Base-by-base conservation (phyloP, 2,329 filamentous ascomycete genomes). In the Rhinocladiella similis region DNA sequence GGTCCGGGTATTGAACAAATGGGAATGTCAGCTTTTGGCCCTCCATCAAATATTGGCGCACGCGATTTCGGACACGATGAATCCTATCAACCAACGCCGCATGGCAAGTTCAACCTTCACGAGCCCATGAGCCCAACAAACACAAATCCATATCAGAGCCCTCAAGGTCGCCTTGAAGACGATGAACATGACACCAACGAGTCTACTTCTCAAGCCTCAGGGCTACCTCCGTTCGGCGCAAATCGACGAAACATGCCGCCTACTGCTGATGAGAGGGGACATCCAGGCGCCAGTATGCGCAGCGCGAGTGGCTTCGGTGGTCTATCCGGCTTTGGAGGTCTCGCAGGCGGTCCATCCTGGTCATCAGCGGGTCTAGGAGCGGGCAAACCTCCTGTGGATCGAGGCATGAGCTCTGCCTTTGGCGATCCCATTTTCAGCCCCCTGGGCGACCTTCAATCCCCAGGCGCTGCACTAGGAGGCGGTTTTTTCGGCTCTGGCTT, bases 101-200 rank as follows among this genome's bases (percentile, higher is more conserved):
- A 78, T 22, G 76, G 74, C 49, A 70, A 77, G 50, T 72, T 75
- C 47, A 74, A 77, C 50, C 72, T 75, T 47, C 79, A 86, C 62
- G 89, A 91, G 56, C 88, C 89, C 0, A 83, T 90, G 68, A 97
- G 93, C 70, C 94, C 94, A 10, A 94, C 92, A 0, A 90, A 96
- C 67, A 97, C 94, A 2, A 99, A 99, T 69, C 94, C 94, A 1
- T 99, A 94, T 70, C 90, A 92, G 62, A 97, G 93, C 70, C 94
- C 94, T 2, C 85, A 89, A 6, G 89, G 87, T 36, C 85, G 85
- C 43, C 78, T 77, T 4, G 85, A 90, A 47, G 83, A 83, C 16
- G 82, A 85, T 57, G 81, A 83, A 61, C 79, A 81, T 45, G 82
- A 88, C 43, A 75, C 77, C 5, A 78, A 80, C 47, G 53, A 59